Evolutionary conservation across 2,329 filamentous ascomycete species (phyloP), one percentile per base, ranked within the genome.

Genomic region (Macrophomina pseudophaseolina): DNA sequence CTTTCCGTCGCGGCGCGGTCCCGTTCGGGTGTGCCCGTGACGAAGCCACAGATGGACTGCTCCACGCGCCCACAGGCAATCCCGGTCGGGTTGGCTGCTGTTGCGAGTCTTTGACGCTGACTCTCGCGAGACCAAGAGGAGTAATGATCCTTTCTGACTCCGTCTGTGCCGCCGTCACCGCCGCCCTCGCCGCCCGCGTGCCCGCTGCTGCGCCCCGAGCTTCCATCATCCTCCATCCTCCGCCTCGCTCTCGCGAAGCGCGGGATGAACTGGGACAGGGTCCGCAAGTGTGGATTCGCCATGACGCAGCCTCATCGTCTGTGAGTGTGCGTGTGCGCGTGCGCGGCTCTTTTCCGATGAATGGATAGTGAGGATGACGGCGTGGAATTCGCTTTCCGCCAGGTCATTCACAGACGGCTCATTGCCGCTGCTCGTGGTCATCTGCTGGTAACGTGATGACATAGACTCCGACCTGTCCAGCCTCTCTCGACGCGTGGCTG

Each of bases 21-120:
- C 58, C 58, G 58, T 49, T 38, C 58, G 58, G 58, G 42, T 49
- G 58, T 49, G 58, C 58, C 58, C 58, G 58, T 62, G 58, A 62
- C 58, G 58, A 62, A 62, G 58, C 58, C 58, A 62, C 58, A 62
- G 58, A 38, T 44, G 54, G 18, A 23, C 23, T 23, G 35, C 54
- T 42, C 54, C 35, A 58, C 54, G 38, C 42, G 46, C 44, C 11
- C 33, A 23, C 23, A 23, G 23, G 23, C 35, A 38, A 38, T 12
- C 35, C 35, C 35, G 35, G 35, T 12, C 11, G 23, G 23, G 35
- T 38, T 14, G 58, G 32, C 44, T 49, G 58, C 6, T 49, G 32
- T 49, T 62, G 58, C 23, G 9, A 49, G 16, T 23, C 23, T 23
- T 38, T 42, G 42, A 16, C 56, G 54, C 54, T 59, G 56, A 44